Percentiles rank a stretch among this genome's conserved stretches.
These are phyloP conservation scores for Leptomonas seymouri DNA, from an alignment of 208 protist species.

Conservation along the genomic window DNA sequence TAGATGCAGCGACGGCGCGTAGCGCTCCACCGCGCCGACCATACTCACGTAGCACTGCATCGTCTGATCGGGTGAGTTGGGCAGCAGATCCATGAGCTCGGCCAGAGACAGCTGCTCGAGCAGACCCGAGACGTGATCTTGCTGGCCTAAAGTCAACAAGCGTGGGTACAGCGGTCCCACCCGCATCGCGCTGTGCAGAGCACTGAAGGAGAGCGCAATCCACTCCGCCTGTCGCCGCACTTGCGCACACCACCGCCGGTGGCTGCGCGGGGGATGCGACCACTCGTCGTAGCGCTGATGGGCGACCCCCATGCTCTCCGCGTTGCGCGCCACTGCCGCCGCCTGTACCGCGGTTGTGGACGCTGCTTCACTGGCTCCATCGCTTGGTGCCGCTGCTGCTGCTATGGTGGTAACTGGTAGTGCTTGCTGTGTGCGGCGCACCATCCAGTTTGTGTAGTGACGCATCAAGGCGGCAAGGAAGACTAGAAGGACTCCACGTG, in stretches of 20 bases:
- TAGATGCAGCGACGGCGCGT: slow-evolving; percentile 47
- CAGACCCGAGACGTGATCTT: slow-evolving; percentile 45
- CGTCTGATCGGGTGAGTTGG: slow-evolving; percentile 29
- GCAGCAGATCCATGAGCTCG: slow-evolving; percentile 64
- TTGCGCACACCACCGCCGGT: slow-evolving; percentile 47
- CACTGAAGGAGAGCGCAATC: slow-evolving; percentile 76
- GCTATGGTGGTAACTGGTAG: not conserved
- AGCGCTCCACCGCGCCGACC: slow-evolving; percentile 51
- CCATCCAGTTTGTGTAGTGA: slow-evolving; percentile 76
- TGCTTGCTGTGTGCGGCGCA: slow-evolving; percentile 39
- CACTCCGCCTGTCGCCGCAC: slow-evolving; percentile 67
- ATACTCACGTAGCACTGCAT: slow-evolving; percentile 54
- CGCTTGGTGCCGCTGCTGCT: not conserved
- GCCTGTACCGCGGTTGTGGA: not conserved
- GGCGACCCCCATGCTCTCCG: slow-evolving; percentile 20
- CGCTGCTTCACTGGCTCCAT: not conserved
- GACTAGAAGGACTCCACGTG: slow-evolving; percentile 56
- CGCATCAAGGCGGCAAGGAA: slow-evolving; percentile 71
- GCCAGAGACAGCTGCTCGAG: slow-evolving; percentile 52
- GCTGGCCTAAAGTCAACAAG: slow-evolving; percentile 51
- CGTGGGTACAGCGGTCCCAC: slow-evolving; percentile 23
- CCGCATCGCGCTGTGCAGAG: slow-evolving; percentile 60
- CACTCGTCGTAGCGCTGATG: slow-evolving; percentile 53
- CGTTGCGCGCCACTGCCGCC: not conserved
- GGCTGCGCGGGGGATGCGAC: slow-evolving; percentile 62